Evolutionary conservation across 2,329 filamentous ascomycete species (phyloP), one percentile per base, ranked within the genome.

Genomic region (Fusarium luffae): DNA sequence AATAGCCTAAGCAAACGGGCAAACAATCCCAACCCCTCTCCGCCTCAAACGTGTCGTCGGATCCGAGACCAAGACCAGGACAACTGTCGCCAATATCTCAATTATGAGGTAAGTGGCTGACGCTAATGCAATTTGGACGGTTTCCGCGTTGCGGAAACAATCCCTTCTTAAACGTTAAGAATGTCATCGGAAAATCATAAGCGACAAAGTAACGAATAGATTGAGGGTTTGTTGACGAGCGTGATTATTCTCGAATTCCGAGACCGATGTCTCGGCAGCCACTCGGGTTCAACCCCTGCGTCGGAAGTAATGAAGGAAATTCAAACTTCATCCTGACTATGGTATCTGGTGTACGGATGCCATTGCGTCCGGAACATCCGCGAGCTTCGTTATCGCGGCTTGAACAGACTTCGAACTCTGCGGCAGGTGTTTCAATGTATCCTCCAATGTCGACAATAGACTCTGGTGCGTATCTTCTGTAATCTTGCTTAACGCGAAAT

Each of bases 381-480:
- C 65, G 32, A 76, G 72, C 52, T 74, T 72, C 49, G 52, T 57
- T 54, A 74, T 71, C 4, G 76, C 77, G 3, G 76, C 76, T 32
- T 73, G 75, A 28, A 77, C 75, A 25, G 76, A 78, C 46, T 77
- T 78, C 27, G 76, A 78, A 47, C 75, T 72, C 56, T 77, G 76
- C 1, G 77, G 77, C 11, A 78, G 59, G 30, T 77, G 69, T 16
- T 56, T 70, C 21, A 78, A 51, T 3, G 76, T 73, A 19, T 44
- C 55, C 44, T 74, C 74, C n/a, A 78, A 42, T 2, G 75, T 78
- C 3, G 59, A 64, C 12, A 75, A 52, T 14, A 78, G 51, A 51
- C 66, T 76, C 7, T 68, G 54, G 25, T 77, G 74, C 3, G 77
- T 74, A 18, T 74, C 75, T 19, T 72, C 64, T 0, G 70, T 52